Evolutionary conservation across 768 basidiomycete genomes (phyloP), one percentile per base, ranked within the genome.

Genomic region (Holtermannia corniformis): DNA sequence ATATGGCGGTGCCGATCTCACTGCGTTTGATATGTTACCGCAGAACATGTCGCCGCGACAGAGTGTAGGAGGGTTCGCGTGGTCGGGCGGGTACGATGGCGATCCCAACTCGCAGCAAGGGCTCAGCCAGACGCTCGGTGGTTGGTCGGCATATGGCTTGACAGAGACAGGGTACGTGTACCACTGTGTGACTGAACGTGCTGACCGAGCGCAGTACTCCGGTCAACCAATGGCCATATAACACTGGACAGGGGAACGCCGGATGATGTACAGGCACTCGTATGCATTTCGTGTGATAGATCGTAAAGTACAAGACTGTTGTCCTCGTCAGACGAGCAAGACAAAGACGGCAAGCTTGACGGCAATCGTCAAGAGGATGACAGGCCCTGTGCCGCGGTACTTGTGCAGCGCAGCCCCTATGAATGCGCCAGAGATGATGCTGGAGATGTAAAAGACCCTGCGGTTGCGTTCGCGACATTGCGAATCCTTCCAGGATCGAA

Each of bases 371-470:
- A 62, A 56, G 0, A 58, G 50, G 12, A 67, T 63, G 4, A 67
- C 65, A 3, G 42, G 57, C 59, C 65, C 60, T 24, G 54, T 60
- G 4, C 65, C 65, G 4, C 52, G 59, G 32, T 51, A 62, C 24
- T 55, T 58, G 41, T 64, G 62, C 23, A 67, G 50, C 7, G 54
- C 57, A 16, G 58, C 63, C 10, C 65, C 65, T 14, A 67, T 43
- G 37, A 67, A 57, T 14, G 60, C 58, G 1, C 65, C 65, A 3
- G 42, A 22, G 41, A 67, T 54, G 62, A 67, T 67, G 1, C 60
- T 55, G 5, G 53, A 13, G n/a, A 67, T 57, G 54, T 67, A 67
- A 12, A 46, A 28, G 22, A 62, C 22, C 41, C 65, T 21, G 22
- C 63, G 47, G 44, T 67, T 67, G 50, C 1, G 62, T 56, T 5